A percentile compares a stretch with the other conserved stretches of the same genome.
Conservation (phyloP, 108 stramenopile species). For the Conticribra weissflogii region DNA sequence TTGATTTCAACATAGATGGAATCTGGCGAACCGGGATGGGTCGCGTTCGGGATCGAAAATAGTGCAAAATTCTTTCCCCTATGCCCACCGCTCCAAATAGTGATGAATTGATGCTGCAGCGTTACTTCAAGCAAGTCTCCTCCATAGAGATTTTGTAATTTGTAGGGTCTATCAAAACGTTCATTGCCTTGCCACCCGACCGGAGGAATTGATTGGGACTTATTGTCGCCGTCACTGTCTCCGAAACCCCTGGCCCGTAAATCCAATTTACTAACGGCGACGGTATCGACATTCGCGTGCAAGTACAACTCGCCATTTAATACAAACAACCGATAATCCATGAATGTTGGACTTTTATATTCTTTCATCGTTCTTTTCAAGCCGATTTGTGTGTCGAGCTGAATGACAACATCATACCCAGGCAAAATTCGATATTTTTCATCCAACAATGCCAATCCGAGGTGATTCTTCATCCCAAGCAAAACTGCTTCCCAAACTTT, state of each 20-base stretch:
- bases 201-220: not conserved
- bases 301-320: conserved; percentile 40
- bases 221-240: conserved; percentile 1
- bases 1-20: conserved; percentile 37
- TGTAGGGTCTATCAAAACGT: conserved; percentile 14
- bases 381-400: conserved; percentile 31
- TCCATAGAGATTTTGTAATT: conserved; percentile 34
- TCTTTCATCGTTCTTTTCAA: conserved; percentile 8
- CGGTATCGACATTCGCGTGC: conserved; percentile 40
- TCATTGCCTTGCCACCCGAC: too few species aligned
- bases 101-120: conserved; percentile 31
- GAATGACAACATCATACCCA: conserved; percentile 39
- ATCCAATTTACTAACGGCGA: conserved; percentile 20
- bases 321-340: conserved; percentile 47
- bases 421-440: conserved; percentile 29
- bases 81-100: conserved; percentile 38
- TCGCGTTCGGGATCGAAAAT: conserved; percentile 31
- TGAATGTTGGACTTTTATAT: conserved; percentile 24
- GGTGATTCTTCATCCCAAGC: conserved; percentile 29
- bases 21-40: conserved; percentile 33
- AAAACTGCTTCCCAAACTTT: conserved; percentile 42
- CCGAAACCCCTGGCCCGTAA: conserved; percentile 24
- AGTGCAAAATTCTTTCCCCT: conserved; percentile 46
- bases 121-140: conserved; percentile 21
- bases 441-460: conserved; percentile 41